Percentiles rank a stretch among this genome's conserved stretches.
phyloP scores from a whole-genome alignment of 2,329 filamentous ascomycete species.

The Penicillium hesseltinei region DNA sequence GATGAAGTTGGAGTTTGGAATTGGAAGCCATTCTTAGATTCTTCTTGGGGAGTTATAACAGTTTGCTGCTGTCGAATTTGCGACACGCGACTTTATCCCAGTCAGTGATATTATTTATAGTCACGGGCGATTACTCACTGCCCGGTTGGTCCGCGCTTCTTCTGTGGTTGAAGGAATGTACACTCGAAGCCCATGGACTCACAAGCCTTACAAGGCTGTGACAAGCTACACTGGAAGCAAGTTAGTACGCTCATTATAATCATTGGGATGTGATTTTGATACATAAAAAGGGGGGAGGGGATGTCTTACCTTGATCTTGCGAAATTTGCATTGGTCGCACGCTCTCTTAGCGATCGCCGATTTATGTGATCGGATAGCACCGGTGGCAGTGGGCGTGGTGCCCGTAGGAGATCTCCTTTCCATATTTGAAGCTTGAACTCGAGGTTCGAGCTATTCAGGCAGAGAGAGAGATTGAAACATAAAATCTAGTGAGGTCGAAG shows the following conservation, averaged over 20 bases:
- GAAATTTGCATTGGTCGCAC: constrained; percentile 45
- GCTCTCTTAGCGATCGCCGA: constrained; percentile 35
- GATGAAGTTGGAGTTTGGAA: constrained; percentile 24
- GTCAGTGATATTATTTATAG: constrained; percentile 3
- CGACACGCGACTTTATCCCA: constrained; percentile 33
- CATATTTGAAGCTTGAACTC: constrained; percentile 7
- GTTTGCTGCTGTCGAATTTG: constrained; percentile 40
- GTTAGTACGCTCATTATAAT: not conserved
- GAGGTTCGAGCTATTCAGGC: not conserved
- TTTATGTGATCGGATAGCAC: constrained; percentile 28
- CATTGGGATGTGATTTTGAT: not conserved
- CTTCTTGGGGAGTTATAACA: constrained; percentile 17
- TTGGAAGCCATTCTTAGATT: constrained; percentile 20
- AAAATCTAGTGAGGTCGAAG: constrained; percentile 2
- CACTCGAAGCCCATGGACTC: constrained; percentile 41
- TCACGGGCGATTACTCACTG: constrained; percentile 31
- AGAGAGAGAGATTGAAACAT: not conserved
- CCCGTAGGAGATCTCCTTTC: constrained; percentile 24
- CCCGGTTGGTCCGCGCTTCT: constrained; percentile 42
- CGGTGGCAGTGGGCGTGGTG: constrained; percentile 4
- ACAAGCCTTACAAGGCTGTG: constrained; percentile 40
- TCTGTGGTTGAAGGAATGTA: constrained; percentile 44
- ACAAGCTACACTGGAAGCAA: constrained; percentile 38
- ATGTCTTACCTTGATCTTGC: constrained; percentile 37
- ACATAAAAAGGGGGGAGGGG: not conserved